These are phyloP conservation scores for Amesomyces nigricolor DNA, from an alignment of 2,329 filamentous ascomycete genomes.

Conservation along the genomic window DNA sequence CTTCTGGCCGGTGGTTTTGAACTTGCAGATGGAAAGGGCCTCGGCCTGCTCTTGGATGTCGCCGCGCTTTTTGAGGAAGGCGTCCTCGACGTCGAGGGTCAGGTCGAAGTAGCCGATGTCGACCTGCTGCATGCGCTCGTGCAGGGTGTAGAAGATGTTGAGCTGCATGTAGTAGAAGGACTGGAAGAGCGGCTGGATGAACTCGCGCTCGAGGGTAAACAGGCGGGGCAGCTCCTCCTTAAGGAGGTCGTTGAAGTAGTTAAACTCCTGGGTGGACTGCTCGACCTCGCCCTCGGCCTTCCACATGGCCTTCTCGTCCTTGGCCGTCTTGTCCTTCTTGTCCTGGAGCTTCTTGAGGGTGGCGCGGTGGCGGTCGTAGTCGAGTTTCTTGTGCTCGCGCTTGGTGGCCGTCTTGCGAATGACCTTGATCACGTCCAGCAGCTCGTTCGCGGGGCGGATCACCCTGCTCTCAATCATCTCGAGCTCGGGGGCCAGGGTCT, in stretches of 20 bases:
- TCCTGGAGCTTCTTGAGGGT: constrained; percentile 91
- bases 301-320: constrained; percentile 97
- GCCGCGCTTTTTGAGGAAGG: constrained; percentile 82
- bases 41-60: constrained; percentile 83
- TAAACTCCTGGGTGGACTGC: constrained; percentile 87
- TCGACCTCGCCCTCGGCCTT: constrained; percentile 91
- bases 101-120: constrained; percentile 98
- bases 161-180: constrained; percentile 99
- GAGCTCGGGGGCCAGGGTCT: constrained; percentile 81
- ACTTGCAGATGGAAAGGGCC: constrained; percentile 76
- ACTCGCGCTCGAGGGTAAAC: constrained; percentile 83
- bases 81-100: constrained; percentile 82
- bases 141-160: constrained; percentile 97
- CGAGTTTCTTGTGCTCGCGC: constrained; percentile 94
- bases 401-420: constrained; percentile 85
- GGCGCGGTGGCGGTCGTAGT: constrained; percentile 83
- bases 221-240: constrained; percentile 94
- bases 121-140: constrained; percentile 95
- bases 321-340: constrained; percentile 92
- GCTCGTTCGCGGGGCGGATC: constrained; percentile 86
- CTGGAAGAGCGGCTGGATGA: constrained; percentile 95
- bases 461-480: constrained; percentile 95
- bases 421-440: constrained; percentile 90
- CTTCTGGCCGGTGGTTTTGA: constrained; percentile 77
- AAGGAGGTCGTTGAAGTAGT: constrained; percentile 95